Base-by-base conservation (phyloP, 208 protist genomes). In the Leishmania amazonensis region DNA sequence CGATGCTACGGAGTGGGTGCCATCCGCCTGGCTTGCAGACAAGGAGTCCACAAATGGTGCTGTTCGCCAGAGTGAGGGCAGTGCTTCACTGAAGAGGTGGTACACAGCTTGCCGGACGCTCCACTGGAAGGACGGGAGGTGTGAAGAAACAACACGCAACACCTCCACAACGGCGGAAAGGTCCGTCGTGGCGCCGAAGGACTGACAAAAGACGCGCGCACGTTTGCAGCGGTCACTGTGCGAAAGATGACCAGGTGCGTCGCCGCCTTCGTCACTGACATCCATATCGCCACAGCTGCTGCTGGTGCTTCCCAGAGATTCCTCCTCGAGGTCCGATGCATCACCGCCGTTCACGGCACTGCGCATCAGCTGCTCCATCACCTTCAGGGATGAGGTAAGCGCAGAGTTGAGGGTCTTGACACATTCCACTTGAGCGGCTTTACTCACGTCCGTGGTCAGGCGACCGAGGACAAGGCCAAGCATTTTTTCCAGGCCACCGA, bases 381-480 rank as follows among this genome's bases (percentile, higher is more conserved):
- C 57, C 21, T 64, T 75, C 21, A 85, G 54, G 42, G 21, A 80
- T 31, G 73, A 51, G n/a, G 67, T 58, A 47, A 83, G 31, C 65
- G 87, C 60, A 11, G 53, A 38, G 24, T 75, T 78, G 21, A 91
- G 76, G 40, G 65, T 83, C 21, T 77, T 65, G 11, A 91, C 78
- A 19, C 81, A 89, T 49, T 93, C 86, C 51, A 82, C 40, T 82
- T 91, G 89, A 31, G 85, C 81, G 0, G 83, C 76, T 54, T 89
- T 85, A 73, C 80, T 90, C 49, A 53, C 60, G 65, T 93, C 89
- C 47, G 67, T 53, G 19, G 38, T 38, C 62, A 86, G 71, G 40
- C 81, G 53, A 51, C 74, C 42, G 11, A 51, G 38, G 31, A 91
- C 80, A 19, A 82, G 54, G 60, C 70, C 31, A 40, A 93, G 73